Percentiles rank a stretch among this genome's conserved stretches.
These are phyloP conservation scores for Taphrina communis DNA, from an alignment of 1,139 yeast genomes.

Conservation along the genomic window DNA sequence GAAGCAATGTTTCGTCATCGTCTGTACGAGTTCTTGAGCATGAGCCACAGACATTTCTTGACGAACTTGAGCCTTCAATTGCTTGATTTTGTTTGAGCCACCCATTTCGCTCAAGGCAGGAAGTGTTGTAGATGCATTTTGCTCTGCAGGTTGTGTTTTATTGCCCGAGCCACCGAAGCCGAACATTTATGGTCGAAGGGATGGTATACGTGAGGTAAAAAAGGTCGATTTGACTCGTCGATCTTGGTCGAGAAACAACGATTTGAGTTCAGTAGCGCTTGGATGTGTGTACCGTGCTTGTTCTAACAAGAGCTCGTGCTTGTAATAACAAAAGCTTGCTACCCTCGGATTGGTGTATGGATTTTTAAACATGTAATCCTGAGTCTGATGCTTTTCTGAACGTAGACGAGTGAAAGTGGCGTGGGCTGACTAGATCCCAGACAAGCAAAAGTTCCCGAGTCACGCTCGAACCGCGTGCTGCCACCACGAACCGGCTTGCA, in stretches of 20 bases:
- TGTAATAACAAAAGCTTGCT: too few relatives aligned
- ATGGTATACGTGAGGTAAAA: too few relatives aligned
- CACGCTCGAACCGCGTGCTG: slow-evolving; percentile 6
- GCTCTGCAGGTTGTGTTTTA: slow-evolving; percentile 14
- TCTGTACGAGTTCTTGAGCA: slow-evolving; percentile 38
- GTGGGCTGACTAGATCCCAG: background rate
- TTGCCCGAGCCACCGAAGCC: slow-evolving; percentile 37
- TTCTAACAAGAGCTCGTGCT: too few relatives aligned
- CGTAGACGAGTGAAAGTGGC: too few relatives aligned
- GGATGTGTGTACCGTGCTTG: too few relatives aligned
- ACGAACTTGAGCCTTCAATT: slow-evolving; percentile 60
- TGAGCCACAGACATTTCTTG: slow-evolving; percentile 74
- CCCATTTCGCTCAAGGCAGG: slow-evolving; percentile 31
- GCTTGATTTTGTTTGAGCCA: slow-evolving; percentile 33
- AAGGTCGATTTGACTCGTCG: too few relatives aligned
- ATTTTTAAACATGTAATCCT: too few relatives aligned
- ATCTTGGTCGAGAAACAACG: too few relatives aligned
- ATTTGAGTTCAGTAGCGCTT: too few relatives aligned
- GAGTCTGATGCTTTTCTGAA: too few relatives aligned
- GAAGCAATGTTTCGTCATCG: slow-evolving; percentile 77
- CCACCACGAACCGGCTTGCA: background rate
- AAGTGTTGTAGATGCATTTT: slow-evolving; percentile 6
- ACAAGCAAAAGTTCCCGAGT: background rate
- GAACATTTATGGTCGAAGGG: slow-evolving; percentile 7
- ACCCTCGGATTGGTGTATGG: too few relatives aligned